Evolutionary conservation across 768 basidiomycete genomes (phyloP).

Genomic region (Phylloporus arenicola): DNA sequence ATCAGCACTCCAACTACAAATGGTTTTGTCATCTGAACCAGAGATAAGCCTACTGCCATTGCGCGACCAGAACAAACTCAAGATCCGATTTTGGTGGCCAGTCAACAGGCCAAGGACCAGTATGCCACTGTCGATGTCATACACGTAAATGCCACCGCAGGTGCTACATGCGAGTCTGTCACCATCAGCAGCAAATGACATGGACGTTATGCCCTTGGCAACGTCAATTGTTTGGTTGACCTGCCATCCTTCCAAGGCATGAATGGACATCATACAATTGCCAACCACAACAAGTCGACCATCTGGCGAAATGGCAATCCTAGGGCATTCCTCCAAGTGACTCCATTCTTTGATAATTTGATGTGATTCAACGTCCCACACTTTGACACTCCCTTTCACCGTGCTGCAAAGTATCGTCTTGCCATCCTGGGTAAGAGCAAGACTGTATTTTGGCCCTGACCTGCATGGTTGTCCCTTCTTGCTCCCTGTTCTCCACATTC

Average conservation of each 20-base stretch:
- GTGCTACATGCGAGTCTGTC: constrained; percentile 3
- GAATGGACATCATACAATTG: neutral
- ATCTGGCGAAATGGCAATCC: constrained; percentile 2
- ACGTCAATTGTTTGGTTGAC: neutral
- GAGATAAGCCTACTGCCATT: neutral
- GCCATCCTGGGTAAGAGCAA: neutral
- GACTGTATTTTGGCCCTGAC: neutral
- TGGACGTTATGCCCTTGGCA: neutral
- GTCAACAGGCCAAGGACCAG: neutral
- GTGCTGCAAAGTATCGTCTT: neutral
- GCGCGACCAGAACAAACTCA: constrained; percentile 1
- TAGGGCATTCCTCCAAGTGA: neutral
- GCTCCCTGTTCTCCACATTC: neutral
- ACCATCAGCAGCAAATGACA: constrained; percentile 1
- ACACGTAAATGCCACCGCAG: neutral
- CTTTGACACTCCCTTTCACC: neutral
- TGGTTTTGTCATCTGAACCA: neutral
- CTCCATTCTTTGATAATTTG: neutral
- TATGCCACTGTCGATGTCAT: neutral
- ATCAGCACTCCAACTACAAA: constrained; percentile 6
- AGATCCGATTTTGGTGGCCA: neutral
- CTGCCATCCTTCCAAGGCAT: neutral
- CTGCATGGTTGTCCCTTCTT: neutral
- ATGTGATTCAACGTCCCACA: constrained; percentile 4
- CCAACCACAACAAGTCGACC: constrained; percentile 2